These are phyloP conservation scores for Macrolepiota fuliginosa DNA, from an alignment of 768 basidiomycete species.

Conservation along the genomic window DNA sequence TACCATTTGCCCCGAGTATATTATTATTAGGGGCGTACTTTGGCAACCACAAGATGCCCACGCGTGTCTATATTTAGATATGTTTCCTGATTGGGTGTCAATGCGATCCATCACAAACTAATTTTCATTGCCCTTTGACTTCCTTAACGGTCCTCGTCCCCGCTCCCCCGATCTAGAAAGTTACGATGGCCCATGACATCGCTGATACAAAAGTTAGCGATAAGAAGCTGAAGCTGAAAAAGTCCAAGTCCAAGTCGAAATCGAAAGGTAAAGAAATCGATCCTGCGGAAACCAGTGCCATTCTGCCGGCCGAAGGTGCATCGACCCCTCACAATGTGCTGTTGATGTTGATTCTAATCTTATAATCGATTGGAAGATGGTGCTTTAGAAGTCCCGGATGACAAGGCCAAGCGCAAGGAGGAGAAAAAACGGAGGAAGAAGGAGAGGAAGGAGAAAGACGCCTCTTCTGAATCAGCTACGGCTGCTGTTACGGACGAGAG, in stretches of 20 bases:
- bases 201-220: background rate
- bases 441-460: conserved; percentile 21
- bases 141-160: background rate
- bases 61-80: background rate
- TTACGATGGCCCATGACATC: background rate
- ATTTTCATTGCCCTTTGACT: background rate
- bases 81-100: background rate
- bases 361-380: background rate
- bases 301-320: conserved; percentile 13
- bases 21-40: too few species aligned
- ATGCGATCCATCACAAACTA: background rate
- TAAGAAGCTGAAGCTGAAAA: conserved; percentile 24
- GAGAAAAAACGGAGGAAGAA: conserved; percentile 22
- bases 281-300: background rate
- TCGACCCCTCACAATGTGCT: background rate
- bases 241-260: conserved; percentile 22
- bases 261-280: conserved; percentile 19
- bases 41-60: background rate
- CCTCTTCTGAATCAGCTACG: background rate
- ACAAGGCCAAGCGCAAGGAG: conserved; percentile 22
- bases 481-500: conserved; percentile 13
- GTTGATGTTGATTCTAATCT: conserved; percentile 11
- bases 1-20: too few species aligned
- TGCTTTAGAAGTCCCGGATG: conserved; percentile 3
- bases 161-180: too few species aligned